A percentile compares a stretch with the other conserved stretches of the same genome.
These are phyloP conservation scores for Chlamydomonas reinhardtii DNA, from an alignment of 163 green algal species.

Conservation along the genomic window DNA sequence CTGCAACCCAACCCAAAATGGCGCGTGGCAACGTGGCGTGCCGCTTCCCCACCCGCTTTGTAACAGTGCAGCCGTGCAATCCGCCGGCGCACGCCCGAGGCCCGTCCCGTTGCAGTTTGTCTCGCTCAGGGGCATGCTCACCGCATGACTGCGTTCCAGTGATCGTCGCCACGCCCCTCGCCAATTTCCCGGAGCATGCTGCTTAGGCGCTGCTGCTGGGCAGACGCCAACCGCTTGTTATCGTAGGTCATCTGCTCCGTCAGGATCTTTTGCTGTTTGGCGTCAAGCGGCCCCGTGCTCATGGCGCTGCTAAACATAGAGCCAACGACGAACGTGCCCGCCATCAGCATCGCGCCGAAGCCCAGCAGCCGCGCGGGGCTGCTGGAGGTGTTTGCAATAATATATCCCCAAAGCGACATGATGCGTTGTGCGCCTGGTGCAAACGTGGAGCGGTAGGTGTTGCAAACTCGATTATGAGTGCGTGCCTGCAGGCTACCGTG, in stretches of 20 bases:
- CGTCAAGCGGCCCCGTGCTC: neutral
- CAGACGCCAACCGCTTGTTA: constrained; percentile 25
- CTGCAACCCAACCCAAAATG: too few relatives aligned
- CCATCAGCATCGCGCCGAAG: constrained; percentile 43
- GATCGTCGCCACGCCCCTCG: constrained; percentile 46
- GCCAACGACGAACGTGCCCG: constrained; percentile 16
- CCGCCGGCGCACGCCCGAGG: too few relatives aligned
- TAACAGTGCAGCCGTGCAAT: neutral
- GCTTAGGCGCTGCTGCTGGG: constrained; percentile 47
- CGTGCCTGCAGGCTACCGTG: too few relatives aligned
- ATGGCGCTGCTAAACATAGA: constrained; percentile 5
- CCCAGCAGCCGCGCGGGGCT: constrained; percentile 14
- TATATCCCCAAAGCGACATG: constrained; percentile 43
- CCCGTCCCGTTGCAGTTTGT: too few relatives aligned
- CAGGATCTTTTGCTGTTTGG: neutral
- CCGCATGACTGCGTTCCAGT: constrained; percentile 59
- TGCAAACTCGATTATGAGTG: neutral
- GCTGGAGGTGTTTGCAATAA: constrained; percentile 32
- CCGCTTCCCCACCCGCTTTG: neutral
- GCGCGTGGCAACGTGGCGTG: neutral
- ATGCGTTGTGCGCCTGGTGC: neutral
- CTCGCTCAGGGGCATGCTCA: neutral
- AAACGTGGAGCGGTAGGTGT: too few relatives aligned
- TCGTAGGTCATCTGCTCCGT: constrained; percentile 44
- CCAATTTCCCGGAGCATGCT: constrained; percentile 55